Conservation (phyloP, 2,329 filamentous ascomycete genomes). For the Fusarium subglutinans region DNA sequence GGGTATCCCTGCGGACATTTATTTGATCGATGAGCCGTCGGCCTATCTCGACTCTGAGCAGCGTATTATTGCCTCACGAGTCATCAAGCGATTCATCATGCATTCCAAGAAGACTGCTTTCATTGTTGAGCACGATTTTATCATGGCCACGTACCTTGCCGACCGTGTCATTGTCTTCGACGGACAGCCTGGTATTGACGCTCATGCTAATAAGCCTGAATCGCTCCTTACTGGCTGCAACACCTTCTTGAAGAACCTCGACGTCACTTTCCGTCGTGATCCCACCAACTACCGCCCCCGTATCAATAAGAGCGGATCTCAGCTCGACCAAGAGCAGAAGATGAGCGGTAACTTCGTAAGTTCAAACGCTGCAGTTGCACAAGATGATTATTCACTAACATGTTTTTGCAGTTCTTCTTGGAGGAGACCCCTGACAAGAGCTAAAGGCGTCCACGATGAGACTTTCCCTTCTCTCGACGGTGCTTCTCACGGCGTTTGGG, state of each 20-base stretch:
- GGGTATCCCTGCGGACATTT: conserved; percentile 95
- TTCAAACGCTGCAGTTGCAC: conserved; percentile 35
- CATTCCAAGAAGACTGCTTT: conserved; percentile 99
- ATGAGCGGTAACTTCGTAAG: conserved; percentile 87
- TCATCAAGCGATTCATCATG: conserved; percentile 99
- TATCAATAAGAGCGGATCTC: conserved; percentile 97
- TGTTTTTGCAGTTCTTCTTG: conserved; percentile 81
- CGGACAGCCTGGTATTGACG: conserved; percentile 86
- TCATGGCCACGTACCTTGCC: conserved; percentile 82
- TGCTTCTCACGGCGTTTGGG: conserved; percentile 58
- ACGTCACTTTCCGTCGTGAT: conserved; percentile 98
- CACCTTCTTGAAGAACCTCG: conserved; percentile 92
- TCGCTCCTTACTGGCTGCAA: conserved; percentile 96
- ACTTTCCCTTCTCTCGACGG: conserved; percentile 45
- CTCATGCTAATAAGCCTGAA: conserved; percentile 89
- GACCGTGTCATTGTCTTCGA: conserved; percentile 99
- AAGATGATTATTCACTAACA: conserved; percentile 18
- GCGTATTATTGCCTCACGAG: conserved; percentile 94
- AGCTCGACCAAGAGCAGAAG: conserved; percentile 99
- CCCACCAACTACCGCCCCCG: conserved; percentile 95
- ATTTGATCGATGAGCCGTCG: conserved; percentile 96
- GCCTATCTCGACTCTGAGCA: conserved; percentile 99
- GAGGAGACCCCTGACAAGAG: conserved; percentile 73
- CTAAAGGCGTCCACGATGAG: conserved; percentile 56
- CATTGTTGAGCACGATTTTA: conserved; percentile 99